Evolutionary conservation across 2,329 filamentous ascomycete genomes (phyloP).

Genomic region (Aspergillus brasiliensis): DNA sequence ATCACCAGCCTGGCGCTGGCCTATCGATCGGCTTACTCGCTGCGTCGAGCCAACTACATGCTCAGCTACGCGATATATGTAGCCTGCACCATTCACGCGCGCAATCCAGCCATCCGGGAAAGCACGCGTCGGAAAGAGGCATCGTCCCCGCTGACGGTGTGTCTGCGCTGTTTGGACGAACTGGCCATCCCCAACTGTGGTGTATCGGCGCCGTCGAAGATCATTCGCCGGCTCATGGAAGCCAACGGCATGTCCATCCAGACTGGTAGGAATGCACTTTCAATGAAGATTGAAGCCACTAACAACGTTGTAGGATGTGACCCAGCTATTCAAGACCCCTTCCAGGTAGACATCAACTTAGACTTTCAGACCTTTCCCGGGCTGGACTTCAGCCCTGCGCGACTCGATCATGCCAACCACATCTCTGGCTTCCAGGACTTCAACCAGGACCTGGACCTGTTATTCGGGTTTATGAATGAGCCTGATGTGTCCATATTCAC

Average conservation of each 20-base stretch:
- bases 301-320: neutral
- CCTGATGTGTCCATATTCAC: neutral
- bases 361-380: neutral
- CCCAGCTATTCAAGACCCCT: neutral
- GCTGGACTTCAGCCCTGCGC: neutral
- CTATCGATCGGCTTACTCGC: conserved; percentile 44
- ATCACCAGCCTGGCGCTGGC: conserved; percentile 39
- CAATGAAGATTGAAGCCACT: neutral
- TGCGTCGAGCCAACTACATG: conserved; percentile 46
- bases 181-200: conserved; percentile 11
- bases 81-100: conserved; percentile 45
- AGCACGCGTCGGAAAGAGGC: conserved; percentile 2
- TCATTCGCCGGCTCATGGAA: conserved; percentile 10
- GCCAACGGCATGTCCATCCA: conserved; percentile 8
- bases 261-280: neutral
- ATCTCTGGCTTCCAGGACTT: conserved; percentile 7
- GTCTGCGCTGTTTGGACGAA: conserved; percentile 8
- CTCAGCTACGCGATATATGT: conserved; percentile 49
- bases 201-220: conserved; percentile 3
- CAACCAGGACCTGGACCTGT: conserved; percentile 5
- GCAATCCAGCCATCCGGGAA: conserved; percentile 28
- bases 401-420: neutral
- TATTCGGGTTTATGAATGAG: conserved; percentile 16
- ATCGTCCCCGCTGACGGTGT: conserved; percentile 1
- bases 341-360: conserved; percentile 1